Percentiles rank a stretch among this genome's conserved stretches.
These are phyloP conservation scores for Entomortierella parvispora DNA, from an alignment of 192 early-diverging fungal genomes.

Conservation along the genomic window DNA sequence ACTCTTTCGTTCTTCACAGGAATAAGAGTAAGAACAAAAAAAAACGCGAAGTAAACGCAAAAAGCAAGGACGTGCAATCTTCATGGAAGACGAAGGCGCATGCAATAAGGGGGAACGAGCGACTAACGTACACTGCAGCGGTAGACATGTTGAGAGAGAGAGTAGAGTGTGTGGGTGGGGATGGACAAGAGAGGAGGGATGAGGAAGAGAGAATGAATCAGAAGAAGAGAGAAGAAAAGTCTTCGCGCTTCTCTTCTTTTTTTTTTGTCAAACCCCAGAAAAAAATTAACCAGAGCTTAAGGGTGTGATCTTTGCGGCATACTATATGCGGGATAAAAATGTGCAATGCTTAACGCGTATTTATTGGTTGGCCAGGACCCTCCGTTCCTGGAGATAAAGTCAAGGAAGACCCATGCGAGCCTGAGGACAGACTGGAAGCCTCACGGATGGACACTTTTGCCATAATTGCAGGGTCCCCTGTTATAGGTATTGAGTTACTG, in stretches of 20 bases:
- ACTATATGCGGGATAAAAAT: too few relatives aligned
- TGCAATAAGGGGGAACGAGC: not conserved
- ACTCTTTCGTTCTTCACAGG: not conserved
- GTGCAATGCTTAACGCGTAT: too few relatives aligned
- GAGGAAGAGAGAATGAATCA: slow-evolving; percentile 6
- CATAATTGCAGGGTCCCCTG: too few relatives aligned
- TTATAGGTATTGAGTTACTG: too few relatives aligned
- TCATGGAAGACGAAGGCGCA: too few relatives aligned
- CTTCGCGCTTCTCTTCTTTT: not conserved
- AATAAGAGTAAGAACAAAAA: not conserved
- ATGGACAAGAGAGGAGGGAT: not conserved
- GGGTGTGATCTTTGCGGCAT: too few relatives aligned
- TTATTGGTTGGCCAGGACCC: too few relatives aligned
- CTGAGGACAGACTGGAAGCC: too few relatives aligned
- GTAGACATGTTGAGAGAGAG: slow-evolving; percentile 16
- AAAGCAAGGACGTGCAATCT: not conserved
- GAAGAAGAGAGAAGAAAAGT: not conserved
- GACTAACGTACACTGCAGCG: slow-evolving; percentile 39
- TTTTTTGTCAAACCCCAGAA: not conserved
- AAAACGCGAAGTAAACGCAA: not conserved
- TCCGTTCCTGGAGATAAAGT: too few relatives aligned
- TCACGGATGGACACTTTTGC: too few relatives aligned
- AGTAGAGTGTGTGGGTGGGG: not conserved
- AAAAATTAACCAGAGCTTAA: too few relatives aligned
- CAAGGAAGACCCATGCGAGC: too few relatives aligned